Evolutionary conservation across 1,284 basidiomycete genomes (phyloP).

Genomic region (Melampsora occidentalis): DNA sequence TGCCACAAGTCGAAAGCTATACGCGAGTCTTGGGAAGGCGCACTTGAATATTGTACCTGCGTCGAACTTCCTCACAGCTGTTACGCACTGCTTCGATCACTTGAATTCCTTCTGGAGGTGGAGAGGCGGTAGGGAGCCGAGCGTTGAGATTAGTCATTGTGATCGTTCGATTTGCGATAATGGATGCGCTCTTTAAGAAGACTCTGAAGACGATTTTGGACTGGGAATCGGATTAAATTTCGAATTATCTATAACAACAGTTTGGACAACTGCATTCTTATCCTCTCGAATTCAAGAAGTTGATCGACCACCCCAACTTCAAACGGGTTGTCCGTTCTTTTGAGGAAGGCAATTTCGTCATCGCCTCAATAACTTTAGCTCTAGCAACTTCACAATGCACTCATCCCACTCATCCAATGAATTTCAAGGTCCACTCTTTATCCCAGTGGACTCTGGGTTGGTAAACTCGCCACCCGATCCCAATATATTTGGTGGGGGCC

Average conservation of each 20-base stretch:
- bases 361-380: too few species aligned
- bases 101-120: not conserved
- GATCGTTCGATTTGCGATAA: not conserved
- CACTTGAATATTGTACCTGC: constrained; percentile 2
- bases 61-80: constrained; percentile 3
- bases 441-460: not conserved
- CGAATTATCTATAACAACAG: too few species aligned
- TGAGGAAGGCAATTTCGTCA: not conserved
- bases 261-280: too few species aligned
- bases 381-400: too few species aligned
- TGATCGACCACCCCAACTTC: too few species aligned
- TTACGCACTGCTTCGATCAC: not conserved
- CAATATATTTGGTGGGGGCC: not conserved
- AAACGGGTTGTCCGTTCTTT: not conserved
- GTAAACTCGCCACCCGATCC: not conserved
- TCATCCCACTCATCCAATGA: not conserved
- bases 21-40: not conserved
- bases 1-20: not conserved
- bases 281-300: too few species aligned
- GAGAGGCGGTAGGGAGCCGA: not conserved
- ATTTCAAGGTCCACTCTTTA: not conserved
- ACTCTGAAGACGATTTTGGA: too few species aligned
- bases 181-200: not conserved
- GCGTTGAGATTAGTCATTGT: not conserved
- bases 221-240: too few species aligned